These are phyloP conservation scores for Aspergillus incahuasiensis DNA, from an alignment of 495 filamentous ascomycete genomes.

Conservation along the genomic window DNA sequence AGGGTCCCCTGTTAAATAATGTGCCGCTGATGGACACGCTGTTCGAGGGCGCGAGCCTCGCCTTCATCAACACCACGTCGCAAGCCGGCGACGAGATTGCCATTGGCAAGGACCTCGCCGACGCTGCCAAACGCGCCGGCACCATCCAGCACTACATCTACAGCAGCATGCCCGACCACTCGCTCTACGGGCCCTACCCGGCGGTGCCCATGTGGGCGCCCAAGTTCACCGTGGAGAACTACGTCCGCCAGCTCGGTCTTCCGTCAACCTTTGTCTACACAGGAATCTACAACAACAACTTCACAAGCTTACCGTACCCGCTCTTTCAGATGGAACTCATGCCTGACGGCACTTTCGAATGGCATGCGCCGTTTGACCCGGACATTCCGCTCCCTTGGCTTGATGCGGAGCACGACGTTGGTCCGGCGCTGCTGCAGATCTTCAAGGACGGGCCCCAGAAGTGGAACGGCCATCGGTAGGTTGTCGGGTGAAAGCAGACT, in stretches of 20 bases:
- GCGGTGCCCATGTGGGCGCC: slow-evolving; percentile 84
- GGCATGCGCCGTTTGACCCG: slow-evolving; percentile 91
- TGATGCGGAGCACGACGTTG: slow-evolving; percentile 94
- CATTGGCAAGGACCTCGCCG: slow-evolving; percentile 80
- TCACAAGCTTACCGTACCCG: slow-evolving; percentile 88
- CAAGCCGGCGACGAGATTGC: slow-evolving; percentile 85
- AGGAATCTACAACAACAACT: slow-evolving; percentile 99
- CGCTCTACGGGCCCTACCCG: slow-evolving; percentile 70
- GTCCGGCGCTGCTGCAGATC: slow-evolving; percentile 89
- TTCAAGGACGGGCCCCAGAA: slow-evolving; percentile 87
- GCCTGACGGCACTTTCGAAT: slow-evolving; percentile 78
- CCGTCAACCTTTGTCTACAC: slow-evolving; percentile 92
- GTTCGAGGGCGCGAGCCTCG: slow-evolving; percentile 77
- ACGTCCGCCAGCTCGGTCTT: slow-evolving; percentile 75
- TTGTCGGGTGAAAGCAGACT: background rate
- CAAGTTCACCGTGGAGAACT: slow-evolving; percentile 89
- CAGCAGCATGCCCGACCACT: slow-evolving; percentile 94
- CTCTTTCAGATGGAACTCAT: slow-evolving; percentile 90
- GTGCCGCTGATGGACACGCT: slow-evolving; percentile 65
- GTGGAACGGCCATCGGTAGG: slow-evolving; percentile 77
- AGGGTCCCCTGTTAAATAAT: slow-evolving; percentile 74
- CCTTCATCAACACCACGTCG: slow-evolving; percentile 98
- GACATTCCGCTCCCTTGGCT: slow-evolving; percentile 90
- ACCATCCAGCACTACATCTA: slow-evolving; percentile 86
- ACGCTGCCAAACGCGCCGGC: slow-evolving; percentile 80